A percentile compares a stretch with the other conserved stretches of the same genome.
Conservation (phyloP, 1,139 yeast species). For the Protomyces pachydermus region DNA sequence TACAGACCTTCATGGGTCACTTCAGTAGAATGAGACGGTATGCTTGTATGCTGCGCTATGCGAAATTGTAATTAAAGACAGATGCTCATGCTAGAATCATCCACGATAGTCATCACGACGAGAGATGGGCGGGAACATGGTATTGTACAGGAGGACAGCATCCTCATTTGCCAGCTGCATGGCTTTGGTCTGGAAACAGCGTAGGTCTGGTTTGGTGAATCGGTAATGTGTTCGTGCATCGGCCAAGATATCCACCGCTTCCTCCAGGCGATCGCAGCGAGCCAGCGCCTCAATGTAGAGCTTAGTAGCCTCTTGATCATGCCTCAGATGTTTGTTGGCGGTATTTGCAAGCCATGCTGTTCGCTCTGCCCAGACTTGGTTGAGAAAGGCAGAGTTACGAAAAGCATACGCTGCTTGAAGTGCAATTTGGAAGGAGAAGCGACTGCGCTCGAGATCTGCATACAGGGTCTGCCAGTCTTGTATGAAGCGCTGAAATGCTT, state of each 20-base stretch:
- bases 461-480: slow-evolving; percentile 20
- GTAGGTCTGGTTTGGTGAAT: slow-evolving; percentile 3
- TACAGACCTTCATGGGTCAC: too few species aligned
- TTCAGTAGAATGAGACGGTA: not conserved
- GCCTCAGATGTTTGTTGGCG: not conserved
- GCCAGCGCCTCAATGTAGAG: slow-evolving; percentile 10
- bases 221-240: slow-evolving; percentile 1
- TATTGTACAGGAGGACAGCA: slow-evolving; percentile 14
- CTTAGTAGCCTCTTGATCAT: slow-evolving; percentile 4
- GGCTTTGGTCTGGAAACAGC: slow-evolving; percentile 19
- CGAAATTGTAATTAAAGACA: not conserved
- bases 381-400: slow-evolving; percentile 14
- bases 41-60: not conserved
- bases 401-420: slow-evolving; percentile 25
- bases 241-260: slow-evolving; percentile 4
- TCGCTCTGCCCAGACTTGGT: slow-evolving; percentile 26
- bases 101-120: not conserved
- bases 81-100: not conserved
- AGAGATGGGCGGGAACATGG: slow-evolving; percentile 10
- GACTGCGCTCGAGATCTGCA: not conserved
- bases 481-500: slow-evolving; percentile 13
- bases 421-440: slow-evolving; percentile 22
- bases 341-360: slow-evolving; percentile 4
- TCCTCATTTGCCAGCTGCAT: slow-evolving; percentile 19
- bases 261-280: slow-evolving; percentile 9